phyloP scores from a whole-genome alignment of 2,329 filamentous ascomycete genomes.

The Phoma sp. region DNA sequence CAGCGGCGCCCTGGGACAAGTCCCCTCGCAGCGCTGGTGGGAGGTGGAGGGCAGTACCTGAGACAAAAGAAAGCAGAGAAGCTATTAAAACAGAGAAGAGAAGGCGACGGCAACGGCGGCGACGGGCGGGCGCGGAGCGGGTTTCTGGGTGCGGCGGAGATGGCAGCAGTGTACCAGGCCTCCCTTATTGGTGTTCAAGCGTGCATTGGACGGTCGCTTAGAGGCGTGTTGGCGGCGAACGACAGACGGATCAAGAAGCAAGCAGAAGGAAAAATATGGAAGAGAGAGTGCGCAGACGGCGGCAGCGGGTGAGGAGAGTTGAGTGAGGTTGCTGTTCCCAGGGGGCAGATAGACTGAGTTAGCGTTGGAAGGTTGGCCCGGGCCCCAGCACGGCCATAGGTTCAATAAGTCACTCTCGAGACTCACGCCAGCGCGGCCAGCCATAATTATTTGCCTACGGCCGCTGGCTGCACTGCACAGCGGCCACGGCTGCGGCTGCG shows the following conservation, averaged over 20 bases:
- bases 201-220: slow-evolving; percentile 43
- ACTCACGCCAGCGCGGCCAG: slow-evolving; percentile 19
- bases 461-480: neutral
- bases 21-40: slow-evolving; percentile 2
- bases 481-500: neutral
- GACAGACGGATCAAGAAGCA: slow-evolving; percentile 35
- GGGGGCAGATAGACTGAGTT: neutral
- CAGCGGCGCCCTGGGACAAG: slow-evolving; percentile 14
- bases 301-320: slow-evolving; percentile 32
- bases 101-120: slow-evolving; percentile 38
- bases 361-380: slow-evolving; percentile 2
- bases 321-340: slow-evolving; percentile 22
- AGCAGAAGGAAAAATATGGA: slow-evolving; percentile 40
- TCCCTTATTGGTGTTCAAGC: slow-evolving; percentile 47
- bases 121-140: slow-evolving; percentile 39
- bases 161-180: slow-evolving; percentile 50
- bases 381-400: slow-evolving; percentile 12
- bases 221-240: slow-evolving; percentile 33
- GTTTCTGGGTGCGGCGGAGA: slow-evolving; percentile 47
- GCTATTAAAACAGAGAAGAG: slow-evolving; percentile 48
- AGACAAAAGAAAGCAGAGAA: slow-evolving; percentile 32
- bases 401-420: slow-evolving; percentile 11
- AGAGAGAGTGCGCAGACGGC: slow-evolving; percentile 33
- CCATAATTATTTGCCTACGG: too few species aligned
- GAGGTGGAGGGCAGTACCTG: slow-evolving; percentile 33